Evolutionary conservation across 768 basidiomycete genomes (phyloP).

Genomic region (Lactarius sp.): DNA sequence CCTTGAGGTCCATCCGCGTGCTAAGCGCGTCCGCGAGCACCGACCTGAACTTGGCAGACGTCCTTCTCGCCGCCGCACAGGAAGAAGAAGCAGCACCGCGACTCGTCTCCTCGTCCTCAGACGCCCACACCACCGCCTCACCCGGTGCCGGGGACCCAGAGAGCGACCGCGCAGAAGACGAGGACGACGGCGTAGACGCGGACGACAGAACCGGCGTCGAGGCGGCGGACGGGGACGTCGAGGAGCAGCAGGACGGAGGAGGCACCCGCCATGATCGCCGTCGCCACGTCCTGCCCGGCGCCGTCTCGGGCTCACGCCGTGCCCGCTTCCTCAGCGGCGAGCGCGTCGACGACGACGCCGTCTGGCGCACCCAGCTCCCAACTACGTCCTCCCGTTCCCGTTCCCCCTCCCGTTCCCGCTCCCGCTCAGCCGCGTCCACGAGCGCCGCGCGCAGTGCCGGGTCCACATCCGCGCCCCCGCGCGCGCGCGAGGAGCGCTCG

Average conservation of each 20-base stretch:
- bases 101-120: neutral
- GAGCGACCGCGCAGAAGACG: neutral
- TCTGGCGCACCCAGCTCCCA: neutral
- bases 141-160: neutral
- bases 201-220: constrained; percentile 13
- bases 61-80: neutral
- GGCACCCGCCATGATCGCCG: neutral
- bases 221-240: constrained; percentile 3
- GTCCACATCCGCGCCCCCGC: neutral
- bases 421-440: neutral
- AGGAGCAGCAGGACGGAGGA: neutral
- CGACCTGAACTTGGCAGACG: constrained; percentile 5
- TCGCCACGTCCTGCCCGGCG: neutral
- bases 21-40: constrained; percentile 19
- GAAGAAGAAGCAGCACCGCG: neutral
- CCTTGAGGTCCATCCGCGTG: constrained; percentile 14
- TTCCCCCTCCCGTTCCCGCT: neutral
- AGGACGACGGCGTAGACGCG: constrained; percentile 1
- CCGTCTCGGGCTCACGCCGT: neutral
- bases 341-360: neutral
- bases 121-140: neutral
- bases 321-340: constrained; percentile 10
- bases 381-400: neutral
- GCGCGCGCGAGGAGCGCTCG: neutral
- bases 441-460: neutral